phyloP scores from a whole-genome alignment of 345 rosid genomes.

The Erysimum cheiranthoides region DNA sequence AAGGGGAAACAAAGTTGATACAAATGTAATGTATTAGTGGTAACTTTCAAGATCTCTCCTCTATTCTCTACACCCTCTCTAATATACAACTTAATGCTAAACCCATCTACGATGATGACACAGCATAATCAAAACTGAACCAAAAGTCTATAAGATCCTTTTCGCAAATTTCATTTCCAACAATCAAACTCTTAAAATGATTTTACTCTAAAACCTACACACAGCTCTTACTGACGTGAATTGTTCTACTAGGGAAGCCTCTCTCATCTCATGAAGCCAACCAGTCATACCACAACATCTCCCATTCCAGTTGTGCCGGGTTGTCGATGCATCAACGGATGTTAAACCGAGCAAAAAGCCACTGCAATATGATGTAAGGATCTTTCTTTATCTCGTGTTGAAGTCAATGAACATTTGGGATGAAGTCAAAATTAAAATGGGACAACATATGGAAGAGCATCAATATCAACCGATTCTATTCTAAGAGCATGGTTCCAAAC shows the following conservation, averaged over 20 bases:
- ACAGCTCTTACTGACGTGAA: conserved; percentile 7
- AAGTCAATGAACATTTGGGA: conserved; percentile 9
- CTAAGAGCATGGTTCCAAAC: conserved; percentile 74
- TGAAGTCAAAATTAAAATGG: conserved; percentile 59
- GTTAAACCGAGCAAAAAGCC: conserved; percentile 14
- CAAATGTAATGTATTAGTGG: conserved; percentile 38
- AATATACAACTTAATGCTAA: conserved; percentile 45
- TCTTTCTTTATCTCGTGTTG: conserved; percentile 27
- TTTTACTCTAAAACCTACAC: conserved; percentile 37
- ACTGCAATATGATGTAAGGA: conserved; percentile 10
- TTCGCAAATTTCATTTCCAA: conserved; percentile 28
- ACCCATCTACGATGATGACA: conserved; percentile 33
- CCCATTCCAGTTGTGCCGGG: background rate
- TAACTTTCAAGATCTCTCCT: conserved; percentile 30
- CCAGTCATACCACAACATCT: conserved; percentile 19
- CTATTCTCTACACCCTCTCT: conserved; percentile 40
- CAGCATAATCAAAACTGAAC: conserved; percentile 40
- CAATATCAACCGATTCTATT: conserved; percentile 65
- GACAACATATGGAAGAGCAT: conserved; percentile 79
- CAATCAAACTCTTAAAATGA: conserved; percentile 33
- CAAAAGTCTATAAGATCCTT: conserved; percentile 24
- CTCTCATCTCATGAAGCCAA: conserved; percentile 25
- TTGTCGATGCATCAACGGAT: background rate
- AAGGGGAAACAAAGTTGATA: conserved; percentile 26
- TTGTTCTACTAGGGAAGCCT: conserved; percentile 18